Base-by-base conservation (phyloP, 768 basidiomycete species). In the Suillus brevipes region DNA sequence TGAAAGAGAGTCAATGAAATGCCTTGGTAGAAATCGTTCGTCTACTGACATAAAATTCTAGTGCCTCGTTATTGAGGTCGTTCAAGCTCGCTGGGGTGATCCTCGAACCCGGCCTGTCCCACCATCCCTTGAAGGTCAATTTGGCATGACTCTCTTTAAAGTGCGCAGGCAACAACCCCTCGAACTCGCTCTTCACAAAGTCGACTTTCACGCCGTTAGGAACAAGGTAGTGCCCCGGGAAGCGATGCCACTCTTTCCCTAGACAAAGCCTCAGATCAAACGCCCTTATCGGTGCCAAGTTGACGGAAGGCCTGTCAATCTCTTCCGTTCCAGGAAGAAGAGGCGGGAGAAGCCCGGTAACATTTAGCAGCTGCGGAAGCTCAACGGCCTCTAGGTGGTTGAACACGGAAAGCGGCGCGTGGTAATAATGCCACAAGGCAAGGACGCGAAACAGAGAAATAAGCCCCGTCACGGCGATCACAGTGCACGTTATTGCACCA, bases 201-300 rank as follows among this genome's bases (percentile, higher is more conserved):
- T 89, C 84, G n/a, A 97, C 87, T 34, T 87, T 83, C 64, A 99
- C 79, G 34, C 87, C 91, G 64, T 89, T 85, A 2, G 96, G 95
- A 25, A 99, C 84, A 57, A 97, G 84, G 76, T 91, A 98, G 74
- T 91, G 90, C 4, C 94, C 87, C 3, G 95, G 92, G 82, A 95
- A 99, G 28, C 97, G 85, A 73, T 98, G 82, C 97, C 97, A 99
- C 78, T 99, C 97, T 75, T 95, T 96, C 57, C 90, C 94, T 60
- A 91, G 82, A 78, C 97, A 99, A 1, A 99, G 73, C 36, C 82
- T 86, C 64, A 99, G 78, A 64, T 88, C 84, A 70, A 95, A 87
- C 14, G 85, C 81, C 64, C 81, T 82, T 72, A 98, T 80, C 0
- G 85, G 87, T 1, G 88, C 76, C 34, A 94, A 81, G 72, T 94